Percentiles rank a stretch among this genome's conserved stretches.
phyloP scores from a whole-genome alignment of 2,329 filamentous ascomycete species.

The Sarocladiaceae sp. region DNA sequence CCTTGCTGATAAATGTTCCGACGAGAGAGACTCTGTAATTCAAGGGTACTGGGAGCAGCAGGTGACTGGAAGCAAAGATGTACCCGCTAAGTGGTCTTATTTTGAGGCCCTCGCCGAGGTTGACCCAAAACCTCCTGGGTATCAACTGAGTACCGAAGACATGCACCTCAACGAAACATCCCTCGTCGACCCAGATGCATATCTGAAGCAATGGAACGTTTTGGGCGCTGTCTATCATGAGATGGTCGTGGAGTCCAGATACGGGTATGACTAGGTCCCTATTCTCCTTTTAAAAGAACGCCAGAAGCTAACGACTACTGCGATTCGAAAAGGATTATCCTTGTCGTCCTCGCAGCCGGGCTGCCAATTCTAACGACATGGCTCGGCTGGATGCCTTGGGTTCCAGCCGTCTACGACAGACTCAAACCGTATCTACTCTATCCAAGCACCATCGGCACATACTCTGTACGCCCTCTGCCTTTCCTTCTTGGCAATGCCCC shows the following conservation, averaged over 20 bases:
- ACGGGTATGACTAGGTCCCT: too few species aligned
- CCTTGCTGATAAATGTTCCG: slow-evolving; percentile 9
- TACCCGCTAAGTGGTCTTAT: not conserved
- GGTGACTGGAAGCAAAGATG: not conserved
- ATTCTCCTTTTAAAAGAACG: too few species aligned
- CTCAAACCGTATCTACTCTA: not conserved
- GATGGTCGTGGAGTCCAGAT: too few species aligned
- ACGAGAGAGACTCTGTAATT: not conserved
- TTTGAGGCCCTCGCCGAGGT: too few species aligned
- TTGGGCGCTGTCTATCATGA: too few species aligned
- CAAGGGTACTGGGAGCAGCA: too few species aligned
- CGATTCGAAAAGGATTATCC: not conserved
- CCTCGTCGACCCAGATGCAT: too few species aligned
- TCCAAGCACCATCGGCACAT: slow-evolving; percentile 1
- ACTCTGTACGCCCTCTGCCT: slow-evolving; percentile 3
- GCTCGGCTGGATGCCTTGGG: not conserved
- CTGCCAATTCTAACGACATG: not conserved
- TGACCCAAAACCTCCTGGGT: too few species aligned
- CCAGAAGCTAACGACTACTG: too few species aligned
- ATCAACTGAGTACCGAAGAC: too few species aligned
- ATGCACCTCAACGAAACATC: too few species aligned
- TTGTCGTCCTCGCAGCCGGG: not conserved
- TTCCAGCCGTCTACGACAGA: not conserved
- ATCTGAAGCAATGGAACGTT: too few species aligned
- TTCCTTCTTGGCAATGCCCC: slow-evolving; percentile 24